phyloP scores from a whole-genome alignment of 768 basidiomycete species.

The Suillus occidentalis region DNA sequence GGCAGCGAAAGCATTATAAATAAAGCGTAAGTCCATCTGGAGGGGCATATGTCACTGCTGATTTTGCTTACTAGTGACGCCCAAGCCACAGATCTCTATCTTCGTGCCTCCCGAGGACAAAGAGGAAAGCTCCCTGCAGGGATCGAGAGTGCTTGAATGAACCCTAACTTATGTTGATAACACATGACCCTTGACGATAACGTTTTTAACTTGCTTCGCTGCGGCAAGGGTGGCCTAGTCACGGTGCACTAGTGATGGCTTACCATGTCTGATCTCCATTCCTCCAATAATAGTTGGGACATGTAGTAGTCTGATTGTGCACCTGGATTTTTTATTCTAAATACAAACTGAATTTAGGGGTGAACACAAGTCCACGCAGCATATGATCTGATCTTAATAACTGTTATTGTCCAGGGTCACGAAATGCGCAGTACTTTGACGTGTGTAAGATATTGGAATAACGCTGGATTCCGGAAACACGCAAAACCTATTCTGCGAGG shows the following conservation, averaged over 20 bases:
- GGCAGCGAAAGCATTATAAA: conserved; percentile 57
- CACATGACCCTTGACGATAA: background rate
- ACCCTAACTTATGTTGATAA: background rate
- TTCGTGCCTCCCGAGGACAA: background rate
- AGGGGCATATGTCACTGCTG: background rate
- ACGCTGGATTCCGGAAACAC: background rate
- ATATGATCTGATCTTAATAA: background rate
- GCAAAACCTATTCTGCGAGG: background rate
- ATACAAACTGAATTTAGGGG: background rate
- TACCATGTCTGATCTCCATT: background rate
- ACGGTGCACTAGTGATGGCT: no score
- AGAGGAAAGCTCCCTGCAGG: background rate
- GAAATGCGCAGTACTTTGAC: background rate
- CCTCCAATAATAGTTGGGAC: background rate
- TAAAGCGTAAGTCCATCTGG: conserved; percentile 40
- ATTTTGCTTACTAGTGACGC: conserved; percentile 4
- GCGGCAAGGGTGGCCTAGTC: background rate
- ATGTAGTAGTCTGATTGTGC: background rate
- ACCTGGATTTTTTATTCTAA: background rate
- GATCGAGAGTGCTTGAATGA: conserved; percentile 5
- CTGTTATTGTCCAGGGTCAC: background rate
- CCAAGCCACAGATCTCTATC: background rate
- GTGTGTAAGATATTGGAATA: no score
- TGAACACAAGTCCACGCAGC: background rate
- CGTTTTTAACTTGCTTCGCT: background rate